These are phyloP conservation scores for Lycium ferocissimum DNA, from an alignment of 257 asterid species.

Conservation along the genomic window DNA sequence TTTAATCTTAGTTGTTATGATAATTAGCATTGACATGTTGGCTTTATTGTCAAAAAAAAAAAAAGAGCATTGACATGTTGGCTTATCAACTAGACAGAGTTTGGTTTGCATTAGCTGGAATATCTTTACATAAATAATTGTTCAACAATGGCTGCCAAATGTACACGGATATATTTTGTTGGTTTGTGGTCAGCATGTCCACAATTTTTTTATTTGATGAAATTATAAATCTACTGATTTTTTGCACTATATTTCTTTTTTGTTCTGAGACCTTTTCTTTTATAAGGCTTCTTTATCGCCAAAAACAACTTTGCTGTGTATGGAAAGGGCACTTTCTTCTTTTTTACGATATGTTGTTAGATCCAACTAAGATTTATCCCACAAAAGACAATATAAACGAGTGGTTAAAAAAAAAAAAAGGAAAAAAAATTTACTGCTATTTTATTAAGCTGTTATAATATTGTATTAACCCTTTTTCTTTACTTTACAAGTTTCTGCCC, in stretches of 20 bases:
- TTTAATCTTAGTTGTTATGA: not conserved
- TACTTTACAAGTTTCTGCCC: not conserved
- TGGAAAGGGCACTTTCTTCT: not conserved
- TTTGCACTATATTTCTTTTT: not conserved
- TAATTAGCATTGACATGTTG: too few species aligned
- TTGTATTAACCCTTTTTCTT: not conserved
- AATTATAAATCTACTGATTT: not conserved
- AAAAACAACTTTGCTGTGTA: not conserved
- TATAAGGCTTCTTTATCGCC: not conserved
- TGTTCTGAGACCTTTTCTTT: not conserved
- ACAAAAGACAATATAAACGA: too few species aligned
- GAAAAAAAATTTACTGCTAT: not conserved
- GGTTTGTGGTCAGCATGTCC: not conserved
- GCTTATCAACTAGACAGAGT: not conserved
- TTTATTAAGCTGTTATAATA: not conserved
- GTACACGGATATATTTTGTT: not conserved
- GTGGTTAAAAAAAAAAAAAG: not conserved
- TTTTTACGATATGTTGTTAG: not conserved
- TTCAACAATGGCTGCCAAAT: not conserved
- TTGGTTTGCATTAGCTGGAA: conserved; percentile 1
- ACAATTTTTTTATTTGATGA: not conserved
- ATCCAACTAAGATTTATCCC: not conserved
- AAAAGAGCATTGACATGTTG: not conserved
- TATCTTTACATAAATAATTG: not conserved
- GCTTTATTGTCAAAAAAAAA: too few species aligned